Base-by-base conservation (phyloP, 768 basidiomycete species). In the Termitomyces heimii region DNA sequence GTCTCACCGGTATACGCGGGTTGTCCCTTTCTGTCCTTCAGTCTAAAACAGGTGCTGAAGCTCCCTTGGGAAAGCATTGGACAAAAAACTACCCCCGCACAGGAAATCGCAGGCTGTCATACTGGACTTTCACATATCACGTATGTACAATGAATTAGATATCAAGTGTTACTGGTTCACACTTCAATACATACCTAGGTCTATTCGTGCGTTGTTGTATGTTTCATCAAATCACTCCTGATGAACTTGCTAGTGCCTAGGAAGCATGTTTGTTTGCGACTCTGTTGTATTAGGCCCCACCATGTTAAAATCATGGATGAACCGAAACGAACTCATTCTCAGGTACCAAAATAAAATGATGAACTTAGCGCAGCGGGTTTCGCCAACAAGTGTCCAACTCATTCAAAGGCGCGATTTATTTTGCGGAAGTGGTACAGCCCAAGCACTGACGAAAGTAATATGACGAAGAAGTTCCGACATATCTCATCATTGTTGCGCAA, bases 331-430 rank as follows among this genome's bases (percentile, higher is more conserved):
- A 32, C 67, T 65, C 56, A 58, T 49, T 12, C 43, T 70, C 32
- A 66, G 66, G 22, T 56, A 66, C 34, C 58, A 26, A 18, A 51
- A 37, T 35, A 79, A 60, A 82, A 83, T 63, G 82, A 82, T 81
- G 57, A 56, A 75, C 40, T 32, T 37, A 26, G 12, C 7, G 16
- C 31, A 2, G 39, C 14, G 28, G 47, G 3, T 31, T 45, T 50
- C 24, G 31, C 28, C 14, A 44, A 22, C 29, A 28, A 7, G 9
- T 49, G 10, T 53, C 55, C 24, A 43, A 40, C 12, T 13, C n/a
- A 10, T 4, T 31, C 26, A 5, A 56, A 82, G 82, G 82, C 54
- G 77, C 79, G 1, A 65, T 83, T n/a, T 84, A 82, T 62, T 83
- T 80, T 60, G 79, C 73, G 82, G 82, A 58, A 68, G 80, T 61